phyloP scores from a whole-genome alignment of 129 eudicot genomes.

The Ambrosia trifida region DNA sequence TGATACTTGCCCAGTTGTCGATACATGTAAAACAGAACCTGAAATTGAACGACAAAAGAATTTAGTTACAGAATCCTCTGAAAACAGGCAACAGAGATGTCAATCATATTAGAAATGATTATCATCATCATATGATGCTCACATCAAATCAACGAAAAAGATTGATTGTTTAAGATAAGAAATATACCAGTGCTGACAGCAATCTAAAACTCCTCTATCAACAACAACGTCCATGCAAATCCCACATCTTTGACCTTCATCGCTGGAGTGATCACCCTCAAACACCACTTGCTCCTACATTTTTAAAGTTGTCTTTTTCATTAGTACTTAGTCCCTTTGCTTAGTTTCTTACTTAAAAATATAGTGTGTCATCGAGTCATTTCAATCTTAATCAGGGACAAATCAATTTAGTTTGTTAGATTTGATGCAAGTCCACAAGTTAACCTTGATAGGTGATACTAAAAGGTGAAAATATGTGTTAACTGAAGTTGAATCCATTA shows the following conservation, averaged over 20 bases:
- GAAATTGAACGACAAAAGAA: conserved; percentile 37
- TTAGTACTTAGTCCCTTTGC: not conserved
- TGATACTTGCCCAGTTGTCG: conserved; percentile 97
- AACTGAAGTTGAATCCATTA: too few relatives aligned
- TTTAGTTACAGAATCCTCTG: conserved; percentile 19
- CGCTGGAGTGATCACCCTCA: conserved; percentile 45
- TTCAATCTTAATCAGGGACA: too few relatives aligned
- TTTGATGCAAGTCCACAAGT: too few relatives aligned
- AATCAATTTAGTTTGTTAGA: too few relatives aligned
- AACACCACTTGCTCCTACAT: conserved; percentile 57
- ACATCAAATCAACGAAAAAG: not conserved
- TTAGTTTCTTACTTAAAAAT: too few relatives aligned
- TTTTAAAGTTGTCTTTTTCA: not conserved
- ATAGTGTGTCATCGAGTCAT: too few relatives aligned
- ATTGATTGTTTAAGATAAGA: not conserved
- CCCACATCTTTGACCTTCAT: conserved; percentile 93
- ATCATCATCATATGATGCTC: conserved; percentile 8
- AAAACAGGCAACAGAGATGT: conserved; percentile 14
- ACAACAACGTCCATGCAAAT: conserved; percentile 87
- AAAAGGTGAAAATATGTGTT: too few relatives aligned
- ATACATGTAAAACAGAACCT: conserved; percentile 98
- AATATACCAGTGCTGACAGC: conserved; percentile 94
- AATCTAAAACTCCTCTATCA: conserved; percentile 94
- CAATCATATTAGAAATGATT: conserved; percentile 18
- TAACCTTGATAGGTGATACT: too few relatives aligned